phyloP scores from a whole-genome alignment of 108 stramenopile genomes.

The Pinguiococcus pyrenoidosus region DNA sequence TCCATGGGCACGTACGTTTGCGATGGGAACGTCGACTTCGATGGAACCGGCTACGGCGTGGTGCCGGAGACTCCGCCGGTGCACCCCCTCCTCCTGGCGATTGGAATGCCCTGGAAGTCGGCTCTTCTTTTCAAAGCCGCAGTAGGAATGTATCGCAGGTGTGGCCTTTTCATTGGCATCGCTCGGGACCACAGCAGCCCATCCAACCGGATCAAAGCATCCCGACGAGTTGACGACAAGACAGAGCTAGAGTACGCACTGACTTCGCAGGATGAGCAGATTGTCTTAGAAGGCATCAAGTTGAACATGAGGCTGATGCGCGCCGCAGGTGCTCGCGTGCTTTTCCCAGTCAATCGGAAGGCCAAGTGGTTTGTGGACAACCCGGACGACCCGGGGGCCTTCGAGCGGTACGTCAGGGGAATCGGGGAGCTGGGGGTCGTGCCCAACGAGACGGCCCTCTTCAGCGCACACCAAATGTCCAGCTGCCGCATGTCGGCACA shows the following conservation, averaged over 20 bases:
- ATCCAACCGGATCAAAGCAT: constrained; percentile 16
- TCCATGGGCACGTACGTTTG: constrained; percentile 26
- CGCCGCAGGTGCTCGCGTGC: constrained; percentile 7
- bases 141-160: constrained; percentile 9
- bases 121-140: constrained; percentile 25
- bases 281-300: not conserved
- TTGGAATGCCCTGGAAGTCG: constrained; percentile 24
- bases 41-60: constrained; percentile 31
- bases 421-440: constrained; percentile 7
- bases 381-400: constrained; percentile 1
- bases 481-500: constrained; percentile 48
- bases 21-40: constrained; percentile 13
- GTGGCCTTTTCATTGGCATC: constrained; percentile 19
- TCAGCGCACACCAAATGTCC: constrained; percentile 49
- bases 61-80: constrained; percentile 38
- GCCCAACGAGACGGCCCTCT: constrained; percentile 16
- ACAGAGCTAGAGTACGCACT: constrained; percentile 1
- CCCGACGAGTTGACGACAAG: not conserved
- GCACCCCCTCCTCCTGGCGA: constrained; percentile 35
- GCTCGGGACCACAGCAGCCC: constrained; percentile 23
- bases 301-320: constrained; percentile 8
- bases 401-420: constrained; percentile 11
- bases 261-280: constrained; percentile 2
- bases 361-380: not conserved
- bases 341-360: constrained; percentile 7